Base-by-base conservation (phyloP, 2,329 filamentous ascomycete genomes). In the Bipolaris bicolor region DNA sequence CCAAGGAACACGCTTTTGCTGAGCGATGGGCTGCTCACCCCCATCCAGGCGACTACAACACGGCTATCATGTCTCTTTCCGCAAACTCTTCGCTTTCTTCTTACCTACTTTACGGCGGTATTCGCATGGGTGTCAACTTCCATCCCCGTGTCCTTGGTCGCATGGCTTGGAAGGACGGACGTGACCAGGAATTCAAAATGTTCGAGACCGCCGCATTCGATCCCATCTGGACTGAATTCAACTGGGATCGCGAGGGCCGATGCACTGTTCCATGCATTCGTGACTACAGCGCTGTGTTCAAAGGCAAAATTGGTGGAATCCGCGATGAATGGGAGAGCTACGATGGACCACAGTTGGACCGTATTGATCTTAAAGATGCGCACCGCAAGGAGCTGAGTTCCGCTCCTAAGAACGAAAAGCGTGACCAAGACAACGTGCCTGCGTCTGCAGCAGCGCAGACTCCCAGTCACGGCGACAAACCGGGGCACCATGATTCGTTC, bases 61-160 rank as follows among this genome's bases (percentile, higher is more conserved):
- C 83, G 0, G 83, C 83, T 36, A 80, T 85, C 62, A 83, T 85
- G 79, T 83, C 82, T 2, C 74, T 84, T 22, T 80, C 81, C 1
- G 82, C 83, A n/a, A 85, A 85, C 62, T 83, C 81, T 0, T 82
- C 81, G 1, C 75, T 85, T 1, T 84, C 82, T 0, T 83, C 82
- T 0, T 84, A 85, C 60, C 75, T 85, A 1, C 74, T 85, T 18
- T 80, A 82, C 39, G 83, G 83, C 33, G 83, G 82, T 31, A 82
- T 85, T 9, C 76, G 83, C 47, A 85, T 85, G 83, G 83, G 83
- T 2, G 76, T 85, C 58, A 85, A 85, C 59, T 85, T 84, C 68
- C 83, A 85, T 55, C 83, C 83, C 1, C 77, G 81, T 16, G 79
- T 85, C 5, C 78, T 85, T 22, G 83, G 83, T 2, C 79, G 82